Evolutionary conservation across 805 yeast genomes (phyloP).

Genomic region (Grigorovia transvaalensis): DNA sequence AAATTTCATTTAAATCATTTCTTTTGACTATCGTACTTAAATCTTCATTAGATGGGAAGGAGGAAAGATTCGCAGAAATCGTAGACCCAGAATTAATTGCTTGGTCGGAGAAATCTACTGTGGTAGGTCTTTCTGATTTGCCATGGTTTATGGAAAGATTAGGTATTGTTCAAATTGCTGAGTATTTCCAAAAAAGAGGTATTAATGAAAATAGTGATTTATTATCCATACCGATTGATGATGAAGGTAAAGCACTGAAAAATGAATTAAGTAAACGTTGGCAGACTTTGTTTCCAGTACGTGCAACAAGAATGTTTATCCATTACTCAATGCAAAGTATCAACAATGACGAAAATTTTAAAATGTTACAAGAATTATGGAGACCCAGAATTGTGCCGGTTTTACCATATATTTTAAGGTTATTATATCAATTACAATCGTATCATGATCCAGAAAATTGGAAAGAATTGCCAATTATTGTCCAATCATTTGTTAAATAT

Average conservation of each 20-base stretch:
- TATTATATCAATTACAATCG: slow-evolving; percentile 83
- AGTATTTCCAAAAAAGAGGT: slow-evolving; percentile 74
- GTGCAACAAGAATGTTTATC: slow-evolving; percentile 89
- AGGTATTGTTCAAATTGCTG: slow-evolving; percentile 89
- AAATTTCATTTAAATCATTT: slow-evolving; percentile 88
- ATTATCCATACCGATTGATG: slow-evolving; percentile 78
- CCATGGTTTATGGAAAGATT: slow-evolving; percentile 98
- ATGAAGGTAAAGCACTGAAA: slow-evolving; percentile 67
- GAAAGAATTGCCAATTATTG: slow-evolving; percentile 77
- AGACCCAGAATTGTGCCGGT: slow-evolving; percentile 88
- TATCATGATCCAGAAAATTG: slow-evolving; percentile 92
- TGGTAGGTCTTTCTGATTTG: slow-evolving; percentile 76
- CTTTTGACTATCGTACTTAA: slow-evolving; percentile 85
- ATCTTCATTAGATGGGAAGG: slow-evolving; percentile 61
- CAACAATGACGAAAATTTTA: slow-evolving; percentile 65
- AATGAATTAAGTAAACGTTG: slow-evolving; percentile 78
- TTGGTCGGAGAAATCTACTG: slow-evolving; percentile 88
- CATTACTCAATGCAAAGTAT: slow-evolving; percentile 93
- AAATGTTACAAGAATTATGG: slow-evolving; percentile 65
- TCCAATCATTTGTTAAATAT: slow-evolving; percentile 82
- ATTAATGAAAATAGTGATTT: slow-evolving; percentile 70
- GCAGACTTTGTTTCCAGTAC: slow-evolving; percentile 88
- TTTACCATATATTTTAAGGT: slow-evolving; percentile 78
- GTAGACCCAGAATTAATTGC: slow-evolving; percentile 90
- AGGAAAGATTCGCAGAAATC: slow-evolving; percentile 68